Evolutionary conservation across 306 rosid genomes (phyloP), one percentile per base, ranked within the genome.

Genomic region (Bauhinia variegata): DNA sequence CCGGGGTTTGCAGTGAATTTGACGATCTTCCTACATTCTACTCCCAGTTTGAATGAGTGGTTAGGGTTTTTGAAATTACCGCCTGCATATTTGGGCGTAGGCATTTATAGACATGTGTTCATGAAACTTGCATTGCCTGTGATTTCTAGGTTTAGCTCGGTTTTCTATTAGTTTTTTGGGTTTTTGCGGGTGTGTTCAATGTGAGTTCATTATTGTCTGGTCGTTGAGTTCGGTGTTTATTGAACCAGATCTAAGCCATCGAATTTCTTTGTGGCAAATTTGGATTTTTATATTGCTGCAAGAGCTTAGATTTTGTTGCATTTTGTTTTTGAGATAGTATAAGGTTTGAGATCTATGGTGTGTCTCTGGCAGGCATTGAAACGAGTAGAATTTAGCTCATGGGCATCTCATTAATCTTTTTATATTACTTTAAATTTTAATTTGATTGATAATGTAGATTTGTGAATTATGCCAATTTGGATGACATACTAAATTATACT

Each of bases 181-280:
- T 70, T 77, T 58, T 3, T 67, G 56, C 64, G 75, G 78, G 49
- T 12, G 60, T 49, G 57, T 73, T 51, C 56, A 68, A 12, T 78
- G 30, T 48, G 75, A 75, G 84, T 66, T 67, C 75, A 56, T 53
- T 49, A 68, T 46, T 51, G 78, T 57, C 58, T 77, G 32, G 71
- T 69, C 19, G 56, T 75, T 79, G 77, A 77, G 62, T 75, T 78
- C 49, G 68, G 67, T 71, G 78, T 71, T 33, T 74, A 43, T 42
- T 74, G 63, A 87, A 69, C 79, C 96, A 84, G 99, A 95, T 95
- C 99, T 88, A 71, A 63, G 69, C 51, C 32, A 18, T 74, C 58
- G 74, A 51, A 39, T 81, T 80, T 61, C 48, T 64, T 47, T 78
- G 1, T 75, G 56, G 80, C 71, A 38, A 69, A 76, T 74, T 51